phyloP scores from a whole-genome alignment of 1,284 basidiomycete genomes.

The Phlebopus sp. region DNA sequence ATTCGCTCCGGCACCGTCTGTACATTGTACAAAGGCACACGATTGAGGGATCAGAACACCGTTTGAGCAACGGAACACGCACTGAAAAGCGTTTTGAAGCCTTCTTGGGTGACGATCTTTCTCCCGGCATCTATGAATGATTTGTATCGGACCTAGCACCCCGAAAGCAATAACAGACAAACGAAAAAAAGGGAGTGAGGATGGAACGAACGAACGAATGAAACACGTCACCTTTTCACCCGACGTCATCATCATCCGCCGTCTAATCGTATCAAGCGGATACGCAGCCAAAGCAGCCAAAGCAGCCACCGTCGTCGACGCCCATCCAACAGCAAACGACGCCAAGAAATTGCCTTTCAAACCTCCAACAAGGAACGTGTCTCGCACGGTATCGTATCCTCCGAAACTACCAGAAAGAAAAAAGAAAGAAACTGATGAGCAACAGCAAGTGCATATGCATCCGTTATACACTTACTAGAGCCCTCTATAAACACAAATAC shows the following conservation, averaged over 20 bases:
- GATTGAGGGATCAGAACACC: constrained; percentile 3
- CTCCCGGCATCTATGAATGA: constrained; percentile 62
- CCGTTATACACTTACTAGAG: constrained; percentile 39
- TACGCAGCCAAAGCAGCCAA: constrained; percentile 64
- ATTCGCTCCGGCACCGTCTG: constrained; percentile 58
- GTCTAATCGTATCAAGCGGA: constrained; percentile 65
- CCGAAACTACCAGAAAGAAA: constrained; percentile 33
- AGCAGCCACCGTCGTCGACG: constrained; percentile 51
- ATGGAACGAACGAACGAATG: neutral
- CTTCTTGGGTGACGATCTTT: constrained; percentile 60
- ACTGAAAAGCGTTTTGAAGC: constrained; percentile 59
- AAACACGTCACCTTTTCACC: constrained; percentile 46
- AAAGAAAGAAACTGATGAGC: no score
- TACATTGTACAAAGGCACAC: neutral
- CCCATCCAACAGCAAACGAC: constrained; percentile 60
- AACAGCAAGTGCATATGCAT: neutral
- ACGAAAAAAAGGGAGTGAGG: neutral
- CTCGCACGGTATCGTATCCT: constrained; percentile 53
- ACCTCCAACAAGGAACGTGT: constrained; percentile 51
- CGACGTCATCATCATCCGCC: constrained; percentile 73
- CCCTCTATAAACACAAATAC: constrained; percentile 62
- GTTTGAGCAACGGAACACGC: constrained; percentile 6
- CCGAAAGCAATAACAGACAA: neutral
- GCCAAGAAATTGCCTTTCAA: constrained; percentile 62
- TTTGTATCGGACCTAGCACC: constrained; percentile 36